Evolutionary conservation across 257 asterid species (phyloP), one percentile per base, ranked within the genome.

Genomic region (Solanum infundibuliforme): DNA sequence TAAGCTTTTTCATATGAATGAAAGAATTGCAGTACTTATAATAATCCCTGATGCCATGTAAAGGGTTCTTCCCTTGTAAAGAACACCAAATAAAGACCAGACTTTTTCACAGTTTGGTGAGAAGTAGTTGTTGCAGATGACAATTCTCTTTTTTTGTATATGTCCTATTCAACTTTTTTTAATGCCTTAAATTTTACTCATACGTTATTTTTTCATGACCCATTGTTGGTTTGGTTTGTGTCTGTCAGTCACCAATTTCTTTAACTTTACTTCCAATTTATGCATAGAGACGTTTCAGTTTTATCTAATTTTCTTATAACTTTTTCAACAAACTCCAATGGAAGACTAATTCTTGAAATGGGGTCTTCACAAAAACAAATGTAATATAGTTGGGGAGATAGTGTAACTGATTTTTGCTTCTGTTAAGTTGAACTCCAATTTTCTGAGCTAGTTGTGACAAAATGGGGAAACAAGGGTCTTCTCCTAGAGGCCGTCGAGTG

Each of bases 201-300:
- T 79, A 8, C 52, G 36, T 52, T 32, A 34, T 65, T 31, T 27
- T 31, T 66, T 73, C 6, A 68, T 77, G 43, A 86, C 79, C 39
- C 23, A 83, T 6, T 87, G 86, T 66, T 36, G 11, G 48, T 83
- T 62, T 87, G 88, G 89, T 81, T 83, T 65, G 21, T 88, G 29
- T 39, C 66, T 87, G 55, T 88, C 84, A 46, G 65, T 91, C 93
- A 91, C 92, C 93, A 87, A 83, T 88, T 87, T 87, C 91, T 91
- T 88, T 88, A 88, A 83, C 98, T 95, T 95, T 75, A 84, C 94
- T 91, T 91, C 89, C 93, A 94, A 95, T 89, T 90, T 52, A 90
- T 88, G 89, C 76, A 73, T 83, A 69, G 83, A 72, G 83, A 72
- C 25, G 60, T 86, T 73, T 71, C 88, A 71, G 72, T 48, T 75